These are phyloP conservation scores for Auxenochlorella pyrenoidosa DNA, from an alignment of 139 green algal species.

Conservation along the genomic window DNA sequence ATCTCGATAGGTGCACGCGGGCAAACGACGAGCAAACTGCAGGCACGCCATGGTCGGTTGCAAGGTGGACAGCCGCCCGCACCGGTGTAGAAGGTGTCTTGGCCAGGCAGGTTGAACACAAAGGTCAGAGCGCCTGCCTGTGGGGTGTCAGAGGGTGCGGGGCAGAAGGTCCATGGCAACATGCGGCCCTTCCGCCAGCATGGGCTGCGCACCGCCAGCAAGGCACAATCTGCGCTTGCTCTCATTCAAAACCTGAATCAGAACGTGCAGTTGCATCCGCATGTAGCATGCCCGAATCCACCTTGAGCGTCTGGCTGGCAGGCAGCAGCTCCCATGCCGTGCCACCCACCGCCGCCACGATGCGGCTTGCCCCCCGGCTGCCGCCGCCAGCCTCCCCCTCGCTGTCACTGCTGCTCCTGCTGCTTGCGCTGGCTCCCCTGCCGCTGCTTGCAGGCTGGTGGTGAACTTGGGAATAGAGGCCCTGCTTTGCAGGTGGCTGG, in stretches of 20 bases:
- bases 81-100: slow-evolving; percentile 2
- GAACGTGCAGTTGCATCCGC: too few species aligned
- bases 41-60: too few species aligned
- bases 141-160: too few species aligned
- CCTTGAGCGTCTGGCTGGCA: slow-evolving; percentile 40
- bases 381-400: not conserved
- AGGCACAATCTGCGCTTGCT: too few species aligned
- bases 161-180: too few species aligned
- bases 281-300: too few species aligned
- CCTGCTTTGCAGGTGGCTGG: not conserved
- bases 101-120: slow-evolving; percentile 1
- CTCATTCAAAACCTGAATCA: too few species aligned
- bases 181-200: not conserved
- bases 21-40: too few species aligned
- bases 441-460: not conserved
- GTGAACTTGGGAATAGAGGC: not conserved
- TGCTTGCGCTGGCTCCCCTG: not conserved
- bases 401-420: not conserved
- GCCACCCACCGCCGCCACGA: slow-evolving; percentile 8
- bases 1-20: not conserved
- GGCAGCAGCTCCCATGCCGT: slow-evolving; percentile 18
- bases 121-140: slow-evolving; percentile 21
- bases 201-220: not conserved
- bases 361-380: not conserved
- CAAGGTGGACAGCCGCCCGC: too few species aligned